Base-by-base conservation (phyloP, 2,329 filamentous ascomycete species). In the Elsinoe batatas region DNA sequence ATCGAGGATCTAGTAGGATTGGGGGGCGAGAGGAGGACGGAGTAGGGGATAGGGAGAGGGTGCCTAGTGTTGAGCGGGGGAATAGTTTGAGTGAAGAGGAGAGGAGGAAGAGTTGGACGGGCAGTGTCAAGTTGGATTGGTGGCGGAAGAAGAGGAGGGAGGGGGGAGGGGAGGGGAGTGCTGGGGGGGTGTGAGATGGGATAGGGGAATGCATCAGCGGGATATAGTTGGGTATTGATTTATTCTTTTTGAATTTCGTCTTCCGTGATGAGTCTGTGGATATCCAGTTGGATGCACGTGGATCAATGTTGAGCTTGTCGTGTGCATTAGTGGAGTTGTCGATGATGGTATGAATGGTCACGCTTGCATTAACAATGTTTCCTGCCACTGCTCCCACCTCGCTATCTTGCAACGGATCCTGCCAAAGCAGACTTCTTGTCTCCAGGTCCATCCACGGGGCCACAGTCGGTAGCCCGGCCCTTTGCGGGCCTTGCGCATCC, bases 141-240 rank as follows among this genome's bases (percentile, higher is more conserved):
- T 59, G 58, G 58, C 43, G 53, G 22, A 57, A 54, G 53, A 47
- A 49, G 40, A 57, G 58, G 47, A 37, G 53, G 54, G 47, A 54
- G 7, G 49, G 40, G 40, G 58, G 44, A 15, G 43, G 26, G 13
- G 36, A 30, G 20, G n/a, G 43, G 11, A 13, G 37, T 10, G 36
- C 11, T 17, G 12, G 30, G 15, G 20, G 22, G 51, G 26, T 7
- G 37, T 53, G 32, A 18, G 26, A 44, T 5, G 40, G 26, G 12
- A 2, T 15, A 49, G 17, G 5, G 15, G 17, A 13, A 7, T 13
- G 30, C 30, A 50, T 50, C 36, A 12, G 26, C 46, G 46, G 20
- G 40, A 13, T 44, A 30, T 30, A 30, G 26, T 44, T 44, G 40
- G 40, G 8, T 26, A 22, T 22, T 6, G 18, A n/a, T 44, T 30